Conservation (phyloP, 1,284 basidiomycete genomes). For the Sanguinoderma infundibulare region DNA sequence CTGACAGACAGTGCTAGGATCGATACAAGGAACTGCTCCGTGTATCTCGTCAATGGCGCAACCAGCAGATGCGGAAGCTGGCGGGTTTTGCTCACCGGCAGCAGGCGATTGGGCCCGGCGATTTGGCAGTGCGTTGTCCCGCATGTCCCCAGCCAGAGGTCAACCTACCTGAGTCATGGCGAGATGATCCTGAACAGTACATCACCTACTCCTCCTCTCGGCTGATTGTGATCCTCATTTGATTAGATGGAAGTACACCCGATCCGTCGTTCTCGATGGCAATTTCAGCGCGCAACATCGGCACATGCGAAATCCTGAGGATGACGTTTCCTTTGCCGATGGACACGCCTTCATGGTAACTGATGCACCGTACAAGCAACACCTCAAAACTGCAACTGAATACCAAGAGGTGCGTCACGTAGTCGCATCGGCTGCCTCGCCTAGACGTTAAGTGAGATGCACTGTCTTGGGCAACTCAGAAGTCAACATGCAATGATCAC, state of each 20-base stretch:
- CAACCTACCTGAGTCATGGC: constrained; percentile 1
- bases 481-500: constrained; percentile 4
- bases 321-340: constrained; percentile 1
- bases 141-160: constrained; percentile 1
- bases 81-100: background rate
- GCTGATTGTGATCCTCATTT: too few species aligned
- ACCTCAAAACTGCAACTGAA: background rate
- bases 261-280: background rate
- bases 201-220: too few species aligned
- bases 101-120: background rate
- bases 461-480: too few species aligned
- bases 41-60: constrained; percentile 10
- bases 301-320: constrained; percentile 1
- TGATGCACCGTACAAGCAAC: background rate
- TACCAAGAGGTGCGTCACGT: background rate
- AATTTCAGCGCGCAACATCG: constrained; percentile 8
- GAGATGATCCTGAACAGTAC: background rate
- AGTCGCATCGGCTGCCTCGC: too few species aligned
- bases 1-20: background rate
- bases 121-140: background rate
- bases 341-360: background rate
- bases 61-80: background rate
- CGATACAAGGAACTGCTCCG: constrained; percentile 13
- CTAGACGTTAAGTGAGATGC: too few species aligned
- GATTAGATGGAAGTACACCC: background rate